These are phyloP conservation scores for Venturia oleaginea DNA, from an alignment of 2,329 filamentous ascomycete species.

Conservation along the genomic window DNA sequence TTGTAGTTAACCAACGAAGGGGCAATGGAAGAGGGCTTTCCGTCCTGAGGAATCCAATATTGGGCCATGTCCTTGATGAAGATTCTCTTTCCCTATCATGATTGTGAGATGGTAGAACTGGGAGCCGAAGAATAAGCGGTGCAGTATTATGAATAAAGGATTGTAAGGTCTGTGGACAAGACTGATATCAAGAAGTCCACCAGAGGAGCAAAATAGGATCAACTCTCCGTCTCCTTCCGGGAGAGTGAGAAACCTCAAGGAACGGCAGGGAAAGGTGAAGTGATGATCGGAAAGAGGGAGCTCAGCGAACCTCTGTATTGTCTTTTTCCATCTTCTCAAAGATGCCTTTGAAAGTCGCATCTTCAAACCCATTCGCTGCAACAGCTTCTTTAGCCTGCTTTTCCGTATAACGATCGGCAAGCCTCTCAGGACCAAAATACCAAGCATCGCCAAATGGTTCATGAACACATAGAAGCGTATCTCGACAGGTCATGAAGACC, in stretches of 20 bases:
- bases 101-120: constrained; percentile 1
- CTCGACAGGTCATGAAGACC: constrained; percentile 90
- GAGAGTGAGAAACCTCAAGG: not conserved
- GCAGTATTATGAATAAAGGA: not conserved
- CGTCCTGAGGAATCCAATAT: constrained; percentile 73
- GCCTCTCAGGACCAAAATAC: constrained; percentile 86
- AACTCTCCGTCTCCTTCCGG: not conserved
- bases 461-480: constrained; percentile 75
- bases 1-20: constrained; percentile 60
- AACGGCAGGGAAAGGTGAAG: constrained; percentile 13
- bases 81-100: constrained; percentile 67
- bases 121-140: not conserved
- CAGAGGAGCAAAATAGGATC: not conserved
- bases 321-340: constrained; percentile 66
- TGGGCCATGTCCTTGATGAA: constrained; percentile 99
- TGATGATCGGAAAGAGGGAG: constrained; percentile 6
- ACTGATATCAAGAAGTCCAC: not conserved
- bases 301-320: constrained; percentile 58
- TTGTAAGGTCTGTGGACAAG: not conserved
- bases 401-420: constrained; percentile 64
- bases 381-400: constrained; percentile 48
- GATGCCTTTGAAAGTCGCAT: constrained; percentile 67
- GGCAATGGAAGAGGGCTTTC: constrained; percentile 59
- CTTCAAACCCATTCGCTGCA: constrained; percentile 52
- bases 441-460: constrained; percentile 97